Evolutionary conservation across 2,329 filamentous ascomycete genomes (phyloP).

Genomic region (Talaromyces piceae): DNA sequence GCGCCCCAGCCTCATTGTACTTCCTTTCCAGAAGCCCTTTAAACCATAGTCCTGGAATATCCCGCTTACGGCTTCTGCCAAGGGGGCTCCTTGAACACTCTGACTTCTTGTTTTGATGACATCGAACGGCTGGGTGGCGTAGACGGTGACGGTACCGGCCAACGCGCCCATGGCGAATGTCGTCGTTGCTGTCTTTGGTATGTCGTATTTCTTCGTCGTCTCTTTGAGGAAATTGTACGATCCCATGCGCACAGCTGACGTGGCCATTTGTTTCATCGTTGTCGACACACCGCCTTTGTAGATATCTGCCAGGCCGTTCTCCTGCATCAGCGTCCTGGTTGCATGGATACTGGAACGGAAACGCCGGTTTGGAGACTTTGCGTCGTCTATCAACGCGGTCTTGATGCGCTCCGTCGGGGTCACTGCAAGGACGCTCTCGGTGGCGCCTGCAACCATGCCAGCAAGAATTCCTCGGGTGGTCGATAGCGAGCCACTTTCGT

Average conservation of each 20-base stretch:
- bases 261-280: background rate
- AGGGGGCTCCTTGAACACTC: background rate
- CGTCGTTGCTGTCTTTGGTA: background rate
- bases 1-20: background rate
- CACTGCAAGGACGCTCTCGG: background rate
- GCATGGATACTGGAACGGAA: background rate
- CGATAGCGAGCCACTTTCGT: background rate
- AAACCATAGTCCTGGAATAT: background rate
- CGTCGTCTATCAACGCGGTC: background rate
- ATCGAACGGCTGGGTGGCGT: background rate
- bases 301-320: background rate
- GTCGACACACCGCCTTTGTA: background rate
- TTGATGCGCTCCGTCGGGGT: background rate
- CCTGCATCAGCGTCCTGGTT: background rate
- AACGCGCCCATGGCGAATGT: background rate
- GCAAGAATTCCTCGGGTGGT: background rate
- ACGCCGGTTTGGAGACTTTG: background rate
- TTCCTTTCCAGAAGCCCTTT: background rate
- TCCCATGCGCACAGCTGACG: background rate
- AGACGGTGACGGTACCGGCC: background rate
- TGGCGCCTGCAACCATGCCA: background rate
- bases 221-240: background rate
- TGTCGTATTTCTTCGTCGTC: background rate
- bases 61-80: background rate
- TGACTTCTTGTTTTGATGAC: constrained; percentile 1